A percentile compares a stretch with the other conserved stretches of the same genome.
Conservation (phyloP, 176 grass and related monocot species). For the Raddia distichophylla region DNA sequence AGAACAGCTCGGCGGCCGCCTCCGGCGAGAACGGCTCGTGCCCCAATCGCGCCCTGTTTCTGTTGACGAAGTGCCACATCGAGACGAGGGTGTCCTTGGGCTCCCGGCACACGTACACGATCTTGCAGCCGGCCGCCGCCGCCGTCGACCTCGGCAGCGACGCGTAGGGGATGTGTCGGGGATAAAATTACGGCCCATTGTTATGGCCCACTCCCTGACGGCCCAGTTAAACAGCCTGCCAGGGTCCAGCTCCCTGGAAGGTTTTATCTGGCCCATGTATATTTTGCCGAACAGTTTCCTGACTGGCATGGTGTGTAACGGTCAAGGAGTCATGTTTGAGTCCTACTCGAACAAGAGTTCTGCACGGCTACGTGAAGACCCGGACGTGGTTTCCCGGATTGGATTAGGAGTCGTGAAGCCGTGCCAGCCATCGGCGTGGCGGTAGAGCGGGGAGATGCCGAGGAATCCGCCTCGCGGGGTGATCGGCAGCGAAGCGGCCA, state of each 20-base stretch:
- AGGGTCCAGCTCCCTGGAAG: too few relatives aligned
- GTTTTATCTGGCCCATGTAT: too few relatives aligned
- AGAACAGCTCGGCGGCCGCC: neutral
- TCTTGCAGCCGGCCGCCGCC: neutral
- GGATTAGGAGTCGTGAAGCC: too few relatives aligned
- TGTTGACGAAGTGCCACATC: neutral
- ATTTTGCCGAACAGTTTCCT: too few relatives aligned
- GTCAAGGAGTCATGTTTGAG: too few relatives aligned
- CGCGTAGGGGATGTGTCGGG: constrained; percentile 31
- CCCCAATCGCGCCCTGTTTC: neutral
- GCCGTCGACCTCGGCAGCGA: constrained; percentile 14
- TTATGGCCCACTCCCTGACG: too few relatives aligned
- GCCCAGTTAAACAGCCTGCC: too few relatives aligned
- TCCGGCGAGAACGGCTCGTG: neutral
- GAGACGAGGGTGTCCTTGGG: constrained; percentile 41
- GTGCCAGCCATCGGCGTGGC: constrained; percentile 27
- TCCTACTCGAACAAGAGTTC: too few relatives aligned
- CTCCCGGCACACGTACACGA: constrained; percentile 38
- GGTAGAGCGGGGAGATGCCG: neutral
- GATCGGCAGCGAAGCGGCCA: constrained; percentile 5
- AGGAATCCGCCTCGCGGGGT: neutral
- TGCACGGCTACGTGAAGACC: too few relatives aligned
- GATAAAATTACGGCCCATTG: too few relatives aligned
- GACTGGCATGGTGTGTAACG: too few relatives aligned
- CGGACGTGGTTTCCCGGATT: too few relatives aligned